These are phyloP conservation scores for Juglanconis oblonga DNA, from an alignment of 2,329 filamentous ascomycete species.

Conservation along the genomic window DNA sequence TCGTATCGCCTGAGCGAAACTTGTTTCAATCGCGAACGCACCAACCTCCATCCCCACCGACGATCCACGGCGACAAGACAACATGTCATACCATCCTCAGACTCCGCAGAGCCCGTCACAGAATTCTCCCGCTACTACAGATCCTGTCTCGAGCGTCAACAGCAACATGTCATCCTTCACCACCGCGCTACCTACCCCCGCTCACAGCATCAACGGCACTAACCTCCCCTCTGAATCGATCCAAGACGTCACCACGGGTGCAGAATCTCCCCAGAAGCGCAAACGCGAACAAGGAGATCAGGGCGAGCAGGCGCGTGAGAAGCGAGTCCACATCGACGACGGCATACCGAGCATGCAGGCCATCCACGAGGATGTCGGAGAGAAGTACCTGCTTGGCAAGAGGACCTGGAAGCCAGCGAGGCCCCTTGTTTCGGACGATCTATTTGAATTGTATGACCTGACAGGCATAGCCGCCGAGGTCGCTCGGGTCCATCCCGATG, in stretches of 20 bases:
- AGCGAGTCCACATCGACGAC: constrained; percentile 62
- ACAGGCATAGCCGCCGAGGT: constrained; percentile 57
- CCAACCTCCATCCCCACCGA: constrained; percentile 2
- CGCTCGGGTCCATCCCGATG: constrained; percentile 61
- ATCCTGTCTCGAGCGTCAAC: constrained; percentile 48
- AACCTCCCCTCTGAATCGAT: constrained; percentile 41
- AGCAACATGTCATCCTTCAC: constrained; percentile 50
- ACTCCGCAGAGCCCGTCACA: constrained; percentile 67
- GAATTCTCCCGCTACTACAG: constrained; percentile 54
- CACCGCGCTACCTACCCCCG: constrained; percentile 58
- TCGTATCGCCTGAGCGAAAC: neutral
- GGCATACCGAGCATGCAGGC: constrained; percentile 61
- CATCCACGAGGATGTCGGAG: constrained; percentile 63
- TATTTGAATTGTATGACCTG: constrained; percentile 58
- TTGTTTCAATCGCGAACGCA: neutral
- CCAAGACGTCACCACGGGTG: constrained; percentile 44
- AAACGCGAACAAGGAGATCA: constrained; percentile 57
- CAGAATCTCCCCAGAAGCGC: constrained; percentile 58
- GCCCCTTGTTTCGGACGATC: constrained; percentile 51
- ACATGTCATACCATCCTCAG: constrained; percentile 65
- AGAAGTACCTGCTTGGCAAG: constrained; percentile 65
- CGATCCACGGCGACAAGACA: constrained; percentile 25
- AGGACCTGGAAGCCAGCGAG: constrained; percentile 36
- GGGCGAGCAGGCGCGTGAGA: constrained; percentile 48
- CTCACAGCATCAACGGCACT: constrained; percentile 60